Evolutionary conservation across 1,139 yeast genomes (phyloP).

Genomic region (Kodamaea sp.): DNA sequence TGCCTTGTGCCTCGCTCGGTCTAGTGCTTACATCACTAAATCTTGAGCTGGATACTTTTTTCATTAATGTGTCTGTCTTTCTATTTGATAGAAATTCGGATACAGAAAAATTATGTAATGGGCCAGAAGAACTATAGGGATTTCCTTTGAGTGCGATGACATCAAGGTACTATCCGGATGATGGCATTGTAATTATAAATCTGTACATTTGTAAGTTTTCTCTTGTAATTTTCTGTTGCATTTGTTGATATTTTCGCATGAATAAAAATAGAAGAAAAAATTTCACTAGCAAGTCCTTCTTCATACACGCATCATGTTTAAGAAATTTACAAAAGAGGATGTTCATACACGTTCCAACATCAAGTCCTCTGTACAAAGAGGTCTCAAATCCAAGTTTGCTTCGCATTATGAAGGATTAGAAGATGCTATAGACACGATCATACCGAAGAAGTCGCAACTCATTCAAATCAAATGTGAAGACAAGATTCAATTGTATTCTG

Average conservation of each 20-base stretch:
- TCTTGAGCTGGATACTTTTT: constrained; percentile 55
- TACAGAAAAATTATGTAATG: constrained; percentile 29
- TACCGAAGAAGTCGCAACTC: constrained; percentile 90
- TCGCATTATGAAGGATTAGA: constrained; percentile 71
- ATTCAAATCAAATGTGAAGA: constrained; percentile 85
- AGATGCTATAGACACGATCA: constrained; percentile 69
- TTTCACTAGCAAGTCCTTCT: background rate
- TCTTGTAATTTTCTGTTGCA: background rate
- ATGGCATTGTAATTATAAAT: constrained; percentile 70
- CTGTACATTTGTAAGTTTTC: constrained; percentile 40
- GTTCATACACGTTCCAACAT: constrained; percentile 87
- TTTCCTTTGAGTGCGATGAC: constrained; percentile 76
- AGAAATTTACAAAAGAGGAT: constrained; percentile 80
- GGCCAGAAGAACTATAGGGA: constrained; percentile 54
- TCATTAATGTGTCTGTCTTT: constrained; percentile 5
- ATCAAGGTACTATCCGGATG: constrained; percentile 53
- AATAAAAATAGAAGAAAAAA: background rate
- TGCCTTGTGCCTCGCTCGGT: constrained; percentile 77
- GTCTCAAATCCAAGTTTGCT: constrained; percentile 68
- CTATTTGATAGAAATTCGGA: constrained; percentile 5
- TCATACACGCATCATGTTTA: constrained; percentile 39
- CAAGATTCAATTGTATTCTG: constrained; percentile 71
- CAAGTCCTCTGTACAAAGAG: constrained; percentile 89
- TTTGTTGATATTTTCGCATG: background rate
- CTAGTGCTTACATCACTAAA: constrained; percentile 21